Base-by-base conservation (phyloP, 148 eudicot genomes). In the Vaccinium macrocarpon region DNA sequence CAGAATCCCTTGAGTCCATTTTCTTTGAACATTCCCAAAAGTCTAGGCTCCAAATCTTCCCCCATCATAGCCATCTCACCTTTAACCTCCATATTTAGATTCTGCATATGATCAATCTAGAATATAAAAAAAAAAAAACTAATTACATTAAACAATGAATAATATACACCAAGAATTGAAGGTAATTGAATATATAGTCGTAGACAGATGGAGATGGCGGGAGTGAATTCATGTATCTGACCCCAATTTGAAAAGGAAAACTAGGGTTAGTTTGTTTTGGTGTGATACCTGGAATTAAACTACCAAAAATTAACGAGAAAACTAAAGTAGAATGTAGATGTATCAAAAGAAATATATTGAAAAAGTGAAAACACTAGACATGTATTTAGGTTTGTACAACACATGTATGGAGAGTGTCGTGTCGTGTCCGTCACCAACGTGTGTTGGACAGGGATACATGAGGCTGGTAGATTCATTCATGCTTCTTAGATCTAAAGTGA, bases 1-100 rank as follows among this genome's bases (percentile, higher is more conserved):
- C 94, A 92, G 76, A 88, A 68, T 76, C 91, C 84, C 12, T 88
- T 87, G 56, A 78, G 49, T 62, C 82, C 94, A 27, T 90, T 92
- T 4, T 88, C 90, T 66, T 87, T 85, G 5, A 84, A 84, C 64
- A 85, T 88, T 74, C 85, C 90, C 76, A 89, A 74, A 38, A 82
- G 81, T 50, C 88, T 87, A 61, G 84, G 71, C 12, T 89, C 92
- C 83, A 86, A 89, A 46, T 68, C 85, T 57, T 88, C 90, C 25
- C 86, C 88, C 78, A 86, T 87, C 83, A 83, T 82, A 32, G 90
- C 90, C 91, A 89, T 88, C 79, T 88, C 90, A 11, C 89, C 88
- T 82, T 83, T 86, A 52, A 90, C 90, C 81, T 91, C 97, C 95
- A 92, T 92, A 79, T 86, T 89, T 16, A 78, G 82, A 61, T 87